These are phyloP conservation scores for Globisporangium recalcitrans DNA, from an alignment of 352 stramenopile genomes.

Conservation along the genomic window DNA sequence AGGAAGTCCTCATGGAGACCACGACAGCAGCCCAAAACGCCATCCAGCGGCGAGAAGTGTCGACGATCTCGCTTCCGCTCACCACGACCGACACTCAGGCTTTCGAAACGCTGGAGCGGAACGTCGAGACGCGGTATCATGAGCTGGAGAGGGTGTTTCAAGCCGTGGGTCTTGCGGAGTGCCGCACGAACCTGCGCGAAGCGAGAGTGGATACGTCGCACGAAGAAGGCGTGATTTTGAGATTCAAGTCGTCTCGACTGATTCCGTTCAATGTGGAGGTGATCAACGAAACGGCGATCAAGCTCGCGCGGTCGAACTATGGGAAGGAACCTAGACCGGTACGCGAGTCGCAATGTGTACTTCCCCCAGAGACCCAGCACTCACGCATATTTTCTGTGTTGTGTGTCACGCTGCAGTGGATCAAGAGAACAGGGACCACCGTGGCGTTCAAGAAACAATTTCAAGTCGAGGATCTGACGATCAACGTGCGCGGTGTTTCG, in stretches of 20 bases:
- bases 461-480: not conserved
- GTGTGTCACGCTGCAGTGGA: not conserved
- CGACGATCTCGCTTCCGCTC: not conserved
- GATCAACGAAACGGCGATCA: conserved; percentile 7
- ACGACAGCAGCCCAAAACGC: not conserved
- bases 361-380: too few species aligned
- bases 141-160: conserved; percentile 12
- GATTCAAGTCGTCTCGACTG: conserved; percentile 11
- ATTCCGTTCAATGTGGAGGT: conserved; percentile 8
- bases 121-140: conserved; percentile 8
- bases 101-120: not conserved
- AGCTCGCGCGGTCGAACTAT: not conserved
- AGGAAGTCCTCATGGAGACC: not conserved
- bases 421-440: not conserved
- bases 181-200: conserved; percentile 3
- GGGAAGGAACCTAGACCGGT: not conserved
- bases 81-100: not conserved
- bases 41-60: not conserved
- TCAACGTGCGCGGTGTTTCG: not conserved
- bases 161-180: not conserved
- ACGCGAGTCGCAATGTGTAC: not conserved
- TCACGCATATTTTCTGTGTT: too few species aligned
- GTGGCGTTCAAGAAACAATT: conserved; percentile 14
- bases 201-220: not conserved
- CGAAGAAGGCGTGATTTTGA: not conserved